Evolutionary conservation across 768 basidiomycete species (phyloP).

Genomic region (Gelatoporia subvermispora): DNA sequence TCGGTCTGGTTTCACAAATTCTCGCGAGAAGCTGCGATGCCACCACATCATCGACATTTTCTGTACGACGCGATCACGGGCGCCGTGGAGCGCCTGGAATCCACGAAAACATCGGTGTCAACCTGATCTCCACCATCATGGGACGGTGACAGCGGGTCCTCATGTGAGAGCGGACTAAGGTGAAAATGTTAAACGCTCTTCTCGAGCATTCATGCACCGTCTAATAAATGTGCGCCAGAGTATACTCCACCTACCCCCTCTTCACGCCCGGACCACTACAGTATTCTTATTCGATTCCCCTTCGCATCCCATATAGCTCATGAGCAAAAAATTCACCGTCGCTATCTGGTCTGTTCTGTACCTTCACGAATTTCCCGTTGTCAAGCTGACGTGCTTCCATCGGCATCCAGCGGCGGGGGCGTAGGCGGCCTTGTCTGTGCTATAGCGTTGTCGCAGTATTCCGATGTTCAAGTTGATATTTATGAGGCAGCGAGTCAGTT

Average conservation of each 20-base stretch:
- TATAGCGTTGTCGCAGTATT: slow-evolving; percentile 20
- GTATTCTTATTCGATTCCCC: background rate
- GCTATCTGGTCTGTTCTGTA: slow-evolving; percentile 45
- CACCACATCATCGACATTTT: background rate
- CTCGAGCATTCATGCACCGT: background rate
- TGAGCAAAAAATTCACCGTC: slow-evolving; percentile 38
- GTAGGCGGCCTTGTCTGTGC: slow-evolving; percentile 27
- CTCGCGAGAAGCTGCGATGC: background rate
- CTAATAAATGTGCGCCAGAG: background rate
- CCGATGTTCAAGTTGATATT: slow-evolving; percentile 26
- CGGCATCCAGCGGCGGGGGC: slow-evolving; percentile 20
- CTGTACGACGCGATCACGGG: background rate
- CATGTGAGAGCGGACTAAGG: background rate
- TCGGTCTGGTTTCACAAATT: background rate
- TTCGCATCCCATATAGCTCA: slow-evolving; percentile 10
- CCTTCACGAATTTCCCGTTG: slow-evolving; percentile 5
- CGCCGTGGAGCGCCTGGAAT: background rate
- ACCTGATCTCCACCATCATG: no score
- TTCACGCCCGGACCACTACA: slow-evolving; percentile 4
- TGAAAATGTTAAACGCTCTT: background rate
- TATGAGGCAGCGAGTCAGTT: slow-evolving; percentile 28
- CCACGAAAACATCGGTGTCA: no score
- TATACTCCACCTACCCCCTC: background rate
- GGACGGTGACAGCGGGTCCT: no score
- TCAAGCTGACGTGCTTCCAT: slow-evolving; percentile 6